These are phyloP conservation scores for Aquilaria malaccensis DNA, from an alignment of 345 rosid species.

Conservation along the genomic window DNA sequence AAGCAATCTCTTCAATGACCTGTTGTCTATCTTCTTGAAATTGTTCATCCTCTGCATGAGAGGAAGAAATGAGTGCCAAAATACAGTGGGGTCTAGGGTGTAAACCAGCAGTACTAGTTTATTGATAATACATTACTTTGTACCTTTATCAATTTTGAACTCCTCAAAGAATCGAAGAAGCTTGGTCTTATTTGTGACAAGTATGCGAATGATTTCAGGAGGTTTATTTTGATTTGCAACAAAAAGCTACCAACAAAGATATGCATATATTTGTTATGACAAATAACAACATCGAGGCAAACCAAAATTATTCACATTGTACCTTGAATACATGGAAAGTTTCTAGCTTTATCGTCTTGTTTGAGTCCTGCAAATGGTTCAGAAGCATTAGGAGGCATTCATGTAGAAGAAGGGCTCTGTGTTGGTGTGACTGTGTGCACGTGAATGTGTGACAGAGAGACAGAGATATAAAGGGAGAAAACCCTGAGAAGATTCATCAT, in stretches of 20 bases:
- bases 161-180: conserved; percentile 41
- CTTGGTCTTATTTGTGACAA: conserved; percentile 41
- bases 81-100: no score
- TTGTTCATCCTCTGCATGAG: conserved; percentile 26
- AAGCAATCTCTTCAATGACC: conserved; percentile 25
- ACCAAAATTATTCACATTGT: neutral
- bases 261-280: neutral
- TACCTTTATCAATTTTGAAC: conserved; percentile 45
- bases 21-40: conserved; percentile 32
- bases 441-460: no score
- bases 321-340: conserved; percentile 62
- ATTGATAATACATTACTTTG: no score
- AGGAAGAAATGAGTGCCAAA: neutral
- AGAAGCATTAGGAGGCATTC: no score
- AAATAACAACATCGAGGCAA: neutral
- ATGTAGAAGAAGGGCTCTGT: no score
- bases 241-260: conserved; percentile 26
- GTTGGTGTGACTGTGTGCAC: no score
- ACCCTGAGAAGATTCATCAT: conserved; percentile 78
- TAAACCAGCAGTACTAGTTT: no score
- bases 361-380: conserved; percentile 33
- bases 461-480: conserved; percentile 5
- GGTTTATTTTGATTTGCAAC: conserved; percentile 54
- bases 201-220: conserved; percentile 29
- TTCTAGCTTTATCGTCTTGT: conserved; percentile 42